Percentiles rank a stretch among this genome's conserved stretches.
phyloP scores from a whole-genome alignment of 169 alveolate genomes.

The Plasmodium fragile region DNA sequence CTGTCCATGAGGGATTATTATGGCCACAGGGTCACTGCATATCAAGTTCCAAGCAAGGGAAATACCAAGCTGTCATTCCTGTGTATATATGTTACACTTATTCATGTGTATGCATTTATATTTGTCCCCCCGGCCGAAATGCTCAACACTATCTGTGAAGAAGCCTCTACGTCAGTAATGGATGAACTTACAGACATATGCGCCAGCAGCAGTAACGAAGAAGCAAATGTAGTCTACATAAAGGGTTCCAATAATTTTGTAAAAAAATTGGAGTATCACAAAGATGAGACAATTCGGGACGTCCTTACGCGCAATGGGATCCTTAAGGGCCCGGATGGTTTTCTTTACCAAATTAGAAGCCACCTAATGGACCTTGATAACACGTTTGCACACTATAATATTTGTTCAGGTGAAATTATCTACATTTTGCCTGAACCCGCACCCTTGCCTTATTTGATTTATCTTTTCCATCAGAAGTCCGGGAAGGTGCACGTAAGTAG shows the following conservation, averaged over 20 bases:
- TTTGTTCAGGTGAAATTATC: slow-evolving; percentile 29
- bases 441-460: slow-evolving; percentile 57
- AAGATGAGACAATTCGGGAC: slow-evolving; percentile 30
- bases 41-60: neutral
- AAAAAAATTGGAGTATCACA: slow-evolving; percentile 42
- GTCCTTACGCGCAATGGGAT: slow-evolving; percentile 22
- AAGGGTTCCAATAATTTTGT: slow-evolving; percentile 32
- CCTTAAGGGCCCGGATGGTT: neutral
- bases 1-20: neutral
- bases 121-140: neutral
- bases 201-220: neutral
- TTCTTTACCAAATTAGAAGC: slow-evolving; percentile 41
- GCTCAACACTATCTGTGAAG: neutral
- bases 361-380: slow-evolving; percentile 38
- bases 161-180: slow-evolving; percentile 11
- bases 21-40: neutral
- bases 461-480: slow-evolving; percentile 48
- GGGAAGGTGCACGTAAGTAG: slow-evolving; percentile 47
- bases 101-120: neutral
- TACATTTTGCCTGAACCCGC: slow-evolving; percentile 57
- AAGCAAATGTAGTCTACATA: slow-evolving; percentile 16
- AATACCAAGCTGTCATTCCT: neutral
- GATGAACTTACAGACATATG: slow-evolving; percentile 22
- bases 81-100: neutral
- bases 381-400: slow-evolving; percentile 44